These are phyloP conservation scores for Elaphomyces granulatus DNA, from an alignment of 495 filamentous ascomycete species.

Conservation along the genomic window DNA sequence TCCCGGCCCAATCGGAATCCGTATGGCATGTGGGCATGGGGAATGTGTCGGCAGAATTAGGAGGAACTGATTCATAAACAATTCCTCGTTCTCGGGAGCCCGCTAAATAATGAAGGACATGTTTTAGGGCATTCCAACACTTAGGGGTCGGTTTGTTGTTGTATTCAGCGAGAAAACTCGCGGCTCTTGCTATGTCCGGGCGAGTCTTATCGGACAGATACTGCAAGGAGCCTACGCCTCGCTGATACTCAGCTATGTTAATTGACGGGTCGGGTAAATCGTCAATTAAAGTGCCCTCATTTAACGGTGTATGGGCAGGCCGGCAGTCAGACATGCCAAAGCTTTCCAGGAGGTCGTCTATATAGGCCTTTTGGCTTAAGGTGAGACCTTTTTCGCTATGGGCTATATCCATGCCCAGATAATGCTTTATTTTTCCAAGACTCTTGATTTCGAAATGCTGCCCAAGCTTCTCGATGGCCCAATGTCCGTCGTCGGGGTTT, in stretches of 20 bases:
- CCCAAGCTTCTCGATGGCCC: too few relatives aligned
- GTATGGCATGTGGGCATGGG: too few relatives aligned
- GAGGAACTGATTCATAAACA: too few relatives aligned
- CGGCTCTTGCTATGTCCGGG: background rate
- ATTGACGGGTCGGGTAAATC: background rate
- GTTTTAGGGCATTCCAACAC: background rate
- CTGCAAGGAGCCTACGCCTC: background rate
- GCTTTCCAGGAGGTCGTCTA: background rate
- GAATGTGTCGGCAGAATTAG: too few relatives aligned
- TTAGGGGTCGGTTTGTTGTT: background rate
- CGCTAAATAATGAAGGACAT: background rate
- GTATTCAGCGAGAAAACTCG: background rate
- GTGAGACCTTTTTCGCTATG: background rate
- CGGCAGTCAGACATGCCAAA: background rate
- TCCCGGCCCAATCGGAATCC: too few relatives aligned
- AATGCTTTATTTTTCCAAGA: background rate
- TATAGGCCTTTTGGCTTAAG: background rate
- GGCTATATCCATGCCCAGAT: background rate
- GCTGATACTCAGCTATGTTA: background rate
- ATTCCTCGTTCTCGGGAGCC: too few relatives aligned
- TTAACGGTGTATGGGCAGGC: background rate
- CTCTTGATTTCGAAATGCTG: too few relatives aligned
- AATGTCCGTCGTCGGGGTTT: too few relatives aligned
- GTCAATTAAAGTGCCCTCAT: background rate
- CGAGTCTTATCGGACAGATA: background rate